Base-by-base conservation (phyloP, 1,284 basidiomycete genomes). In the Phaffia rhodozyma region DNA sequence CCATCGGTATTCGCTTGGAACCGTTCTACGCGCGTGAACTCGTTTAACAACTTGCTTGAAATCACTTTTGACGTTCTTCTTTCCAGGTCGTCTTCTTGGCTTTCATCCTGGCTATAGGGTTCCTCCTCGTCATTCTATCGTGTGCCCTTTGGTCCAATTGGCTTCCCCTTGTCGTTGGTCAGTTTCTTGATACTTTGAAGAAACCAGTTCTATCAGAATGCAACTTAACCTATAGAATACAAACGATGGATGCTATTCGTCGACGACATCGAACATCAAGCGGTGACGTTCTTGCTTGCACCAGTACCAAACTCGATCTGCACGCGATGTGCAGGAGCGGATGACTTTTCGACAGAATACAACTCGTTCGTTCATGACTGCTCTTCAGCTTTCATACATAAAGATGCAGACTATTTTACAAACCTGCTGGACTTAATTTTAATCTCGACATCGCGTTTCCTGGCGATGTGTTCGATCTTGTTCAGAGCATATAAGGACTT, bases 71-170 rank as follows among this genome's bases (percentile, higher is more conserved):
- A 2, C 13, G 18, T 7, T 7, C 21, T 47, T n/a, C 47, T 56
- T 23, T n/a, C n/a, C 51, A 60, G 54, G 91, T 96, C 70, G 91
- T 96, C 70, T 81, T 94, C 66, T 84, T 97, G 61, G 92, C 94
- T 4, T 96, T 98, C 76, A 89, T 97, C 65, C 85, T 99, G 52
- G 96, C 96, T 18, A 82, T 96, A 34, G 96, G 96, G 30, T 99
- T 98, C 78, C 79, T 98, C 64, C 84, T 98, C 72, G 90, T 98
- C 74, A 99, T 99, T 75, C 86, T 99, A 34, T 93, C 91, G 1
- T 98, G 96, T 74, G 94, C 96, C 29, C 79, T 98, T 49, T 98
- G 88, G 86, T 78, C 84, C 47, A 98, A 99, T 76, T 99, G 96
- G 96, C 80, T 98, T 20, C 96, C 96, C 55, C 80, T 98, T 58